Conservation (phyloP, 345 rosid species). For the Turritis glabra region DNA sequence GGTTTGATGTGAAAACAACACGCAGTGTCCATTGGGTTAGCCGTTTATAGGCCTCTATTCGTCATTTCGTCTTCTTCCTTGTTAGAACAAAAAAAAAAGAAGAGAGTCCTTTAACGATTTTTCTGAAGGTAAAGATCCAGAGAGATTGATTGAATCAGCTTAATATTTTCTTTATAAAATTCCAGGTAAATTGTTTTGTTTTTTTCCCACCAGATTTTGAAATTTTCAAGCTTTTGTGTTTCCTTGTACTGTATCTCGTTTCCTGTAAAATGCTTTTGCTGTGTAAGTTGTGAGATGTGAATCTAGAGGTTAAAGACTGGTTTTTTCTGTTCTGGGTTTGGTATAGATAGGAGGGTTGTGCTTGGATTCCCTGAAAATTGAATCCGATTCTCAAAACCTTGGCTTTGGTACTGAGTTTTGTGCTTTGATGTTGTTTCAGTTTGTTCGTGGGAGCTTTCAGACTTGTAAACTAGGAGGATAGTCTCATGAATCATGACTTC, state of each 20-base stretch:
- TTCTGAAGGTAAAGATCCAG: slow-evolving; percentile 35
- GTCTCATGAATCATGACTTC: slow-evolving; percentile 42
- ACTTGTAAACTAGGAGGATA: slow-evolving; percentile 7
- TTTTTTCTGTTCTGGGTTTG: not conserved
- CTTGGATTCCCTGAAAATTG: not conserved
- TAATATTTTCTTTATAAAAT: not conserved
- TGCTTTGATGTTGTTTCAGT: slow-evolving; percentile 23
- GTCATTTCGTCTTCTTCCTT: slow-evolving; percentile 29
- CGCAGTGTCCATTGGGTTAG: not conserved
- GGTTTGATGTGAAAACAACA: not conserved
- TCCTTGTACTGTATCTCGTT: not conserved
- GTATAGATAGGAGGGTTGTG: slow-evolving; percentile 2
- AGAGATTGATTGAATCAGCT: slow-evolving; percentile 39
- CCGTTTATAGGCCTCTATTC: slow-evolving; percentile 27
- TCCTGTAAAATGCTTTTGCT: slow-evolving; percentile 22
- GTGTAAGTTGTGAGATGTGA: slow-evolving; percentile 8
- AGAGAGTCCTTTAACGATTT: slow-evolving; percentile 31
- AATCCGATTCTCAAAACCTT: not conserved
- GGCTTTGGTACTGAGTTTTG: slow-evolving; percentile 21
- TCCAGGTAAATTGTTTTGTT: slow-evolving; percentile 10
- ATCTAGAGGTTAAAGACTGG: slow-evolving; percentile 1
- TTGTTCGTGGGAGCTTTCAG: not conserved
- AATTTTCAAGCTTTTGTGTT: slow-evolving; percentile 7
- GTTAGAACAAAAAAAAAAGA: not conserved
- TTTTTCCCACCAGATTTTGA: not conserved